These are phyloP conservation scores for Emiliania huxleyi DNA, from an alignment of 78 protist species.

Conservation along the genomic window DNA sequence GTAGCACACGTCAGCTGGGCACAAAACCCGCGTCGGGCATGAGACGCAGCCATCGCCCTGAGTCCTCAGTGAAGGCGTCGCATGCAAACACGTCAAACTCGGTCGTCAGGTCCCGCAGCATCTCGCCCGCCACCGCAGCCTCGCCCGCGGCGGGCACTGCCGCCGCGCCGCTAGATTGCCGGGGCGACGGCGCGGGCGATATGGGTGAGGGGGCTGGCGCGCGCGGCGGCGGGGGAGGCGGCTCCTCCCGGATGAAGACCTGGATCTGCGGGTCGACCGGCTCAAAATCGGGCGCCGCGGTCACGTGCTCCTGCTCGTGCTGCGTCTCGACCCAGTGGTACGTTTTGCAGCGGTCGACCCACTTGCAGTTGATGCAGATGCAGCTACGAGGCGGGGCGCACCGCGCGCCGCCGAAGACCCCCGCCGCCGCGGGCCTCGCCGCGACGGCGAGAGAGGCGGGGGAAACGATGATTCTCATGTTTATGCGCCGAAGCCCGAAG, in stretches of 20 bases:
- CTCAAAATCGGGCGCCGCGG: neutral
- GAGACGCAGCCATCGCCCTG: neutral
- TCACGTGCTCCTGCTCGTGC: neutral
- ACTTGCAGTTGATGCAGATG: constrained; percentile 12
- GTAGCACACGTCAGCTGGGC: neutral
- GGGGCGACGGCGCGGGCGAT: neutral
- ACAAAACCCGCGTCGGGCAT: neutral
- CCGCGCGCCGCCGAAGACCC: neutral
- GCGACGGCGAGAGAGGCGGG: too few relatives aligned
- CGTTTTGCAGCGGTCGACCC: neutral
- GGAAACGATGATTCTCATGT: too few relatives aligned
- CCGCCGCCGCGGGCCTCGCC: too few relatives aligned
- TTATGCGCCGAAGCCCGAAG: too few relatives aligned
- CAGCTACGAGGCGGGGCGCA: neutral
- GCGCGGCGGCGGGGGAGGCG: neutral
- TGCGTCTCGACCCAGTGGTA: constrained; percentile 1
- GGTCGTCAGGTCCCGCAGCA: too few relatives aligned
- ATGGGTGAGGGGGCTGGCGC: neutral
- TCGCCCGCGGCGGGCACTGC: neutral
- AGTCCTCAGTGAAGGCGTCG: neutral
- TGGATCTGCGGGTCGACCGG: neutral
- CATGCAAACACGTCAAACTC: neutral
- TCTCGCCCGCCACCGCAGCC: neutral
- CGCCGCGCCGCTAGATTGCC: too few relatives aligned
- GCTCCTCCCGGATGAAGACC: neutral